Conservation (phyloP, 73 alveolate genomes). For the Paramecium sexaurelia region DNA sequence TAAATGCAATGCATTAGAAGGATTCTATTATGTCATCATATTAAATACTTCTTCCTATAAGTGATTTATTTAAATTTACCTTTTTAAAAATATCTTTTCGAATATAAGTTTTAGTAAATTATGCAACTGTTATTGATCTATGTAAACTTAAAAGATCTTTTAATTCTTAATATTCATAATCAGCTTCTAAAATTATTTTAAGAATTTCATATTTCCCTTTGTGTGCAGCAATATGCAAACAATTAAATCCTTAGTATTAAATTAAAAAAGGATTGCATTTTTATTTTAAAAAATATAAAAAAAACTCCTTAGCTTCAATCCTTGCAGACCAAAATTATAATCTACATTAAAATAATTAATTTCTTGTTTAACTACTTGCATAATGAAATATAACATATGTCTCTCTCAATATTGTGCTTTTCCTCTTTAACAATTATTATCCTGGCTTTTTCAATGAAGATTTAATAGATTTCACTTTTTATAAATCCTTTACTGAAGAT, state of each 20-base stretch:
- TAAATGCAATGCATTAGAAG: slow-evolving; percentile 50
- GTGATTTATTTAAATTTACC: background rate
- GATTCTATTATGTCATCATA: background rate
- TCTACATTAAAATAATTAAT: background rate
- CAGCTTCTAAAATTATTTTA: background rate
- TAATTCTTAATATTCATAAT: slow-evolving; percentile 19
- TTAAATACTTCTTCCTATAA: background rate
- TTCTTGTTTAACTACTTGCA: background rate
- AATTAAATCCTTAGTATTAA: slow-evolving; percentile 15
- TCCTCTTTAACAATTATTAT: background rate
- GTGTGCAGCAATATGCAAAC: slow-evolving; percentile 7
- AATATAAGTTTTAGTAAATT: background rate
- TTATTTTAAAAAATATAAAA: background rate
- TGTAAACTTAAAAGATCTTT: background rate
- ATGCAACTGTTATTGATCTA: background rate
- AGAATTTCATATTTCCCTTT: slow-evolving; percentile 24
- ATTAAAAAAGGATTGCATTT: slow-evolving; percentile 32
- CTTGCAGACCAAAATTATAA: slow-evolving; percentile 36
- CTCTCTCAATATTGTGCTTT: background rate
- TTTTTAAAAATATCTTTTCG: background rate
- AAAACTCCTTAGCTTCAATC: background rate
- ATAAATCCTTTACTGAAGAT: background rate
- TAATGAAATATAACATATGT: background rate
- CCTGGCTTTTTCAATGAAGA: slow-evolving; percentile 15
- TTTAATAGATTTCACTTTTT: background rate